Base-by-base conservation (phyloP, 148 eudicot species). In the Selenicereus undatus region DNA sequence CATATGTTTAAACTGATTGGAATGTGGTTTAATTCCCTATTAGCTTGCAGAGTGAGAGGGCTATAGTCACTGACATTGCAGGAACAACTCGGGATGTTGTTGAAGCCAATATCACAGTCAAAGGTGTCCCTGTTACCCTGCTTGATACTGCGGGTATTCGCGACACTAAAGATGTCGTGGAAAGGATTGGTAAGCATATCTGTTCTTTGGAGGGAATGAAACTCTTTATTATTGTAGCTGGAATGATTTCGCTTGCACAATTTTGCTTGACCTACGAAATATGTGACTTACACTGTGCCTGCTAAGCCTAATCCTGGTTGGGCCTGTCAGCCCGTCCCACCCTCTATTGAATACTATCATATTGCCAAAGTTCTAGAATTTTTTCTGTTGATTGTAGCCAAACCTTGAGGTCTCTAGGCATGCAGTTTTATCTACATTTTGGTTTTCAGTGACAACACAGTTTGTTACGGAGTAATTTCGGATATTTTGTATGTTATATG, bases 61-160 rank as follows among this genome's bases (percentile, higher is more conserved):
- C 99, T 52, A 96, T 96, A 85, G 99, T 96, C 74, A 96, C 99
- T 70, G 92, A 93, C 73, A 87, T 96, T 90, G 98, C 99, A 86
- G 99, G 99, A 79, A 96, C 99, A 54, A 96, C 99, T 32, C 85
- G 99, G 79, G 99, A 96, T 89, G 88, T 96, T 72, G 86, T 96
- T 74, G 98, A 96, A 89, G 99, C 97, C 32, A 90, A 85, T 84
- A 86, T 96, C 65, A 86, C 91, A 70, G 90, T 96, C 74, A 84
- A 89, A 77, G 99, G 99, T 16, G 89, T 96, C 56, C 97, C 97
- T 35, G 90, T 93, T 76, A 96, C 98, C 29, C 91, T 96, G 78
- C 98, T 96, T 75, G 99, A 96, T 85, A 96, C 99, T 51, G 99
- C 99, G 11, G 99, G 99, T n/a, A 93, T 96, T 74, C 91, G 97